phyloP scores from a whole-genome alignment of 257 asterid genomes.

The Orobanche coerulescens region DNA sequence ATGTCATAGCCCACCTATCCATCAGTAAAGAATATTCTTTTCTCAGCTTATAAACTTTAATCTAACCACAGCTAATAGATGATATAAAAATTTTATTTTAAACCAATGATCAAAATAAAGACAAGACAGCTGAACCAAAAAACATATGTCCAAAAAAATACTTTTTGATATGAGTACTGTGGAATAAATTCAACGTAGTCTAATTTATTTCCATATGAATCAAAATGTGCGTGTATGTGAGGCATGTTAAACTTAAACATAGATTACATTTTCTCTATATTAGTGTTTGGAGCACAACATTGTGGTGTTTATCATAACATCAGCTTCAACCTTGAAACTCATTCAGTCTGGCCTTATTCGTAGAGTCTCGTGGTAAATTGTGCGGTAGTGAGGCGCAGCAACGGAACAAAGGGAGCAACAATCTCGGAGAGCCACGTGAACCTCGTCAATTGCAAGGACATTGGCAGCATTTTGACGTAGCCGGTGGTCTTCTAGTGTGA shows the following conservation, averaged over 20 bases:
- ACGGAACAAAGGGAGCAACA: neutral
- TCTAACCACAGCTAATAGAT: neutral
- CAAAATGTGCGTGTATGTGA: neutral
- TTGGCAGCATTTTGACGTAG: conserved; percentile 6
- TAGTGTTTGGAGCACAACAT: neutral
- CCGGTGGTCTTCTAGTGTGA: neutral
- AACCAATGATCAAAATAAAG: neutral
- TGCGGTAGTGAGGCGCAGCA: neutral
- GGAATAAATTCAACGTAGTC: neutral
- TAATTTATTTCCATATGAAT: neutral
- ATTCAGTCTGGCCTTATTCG: neutral
- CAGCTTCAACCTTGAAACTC: neutral
- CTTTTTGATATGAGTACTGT: neutral
- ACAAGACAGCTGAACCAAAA: neutral
- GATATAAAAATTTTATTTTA: neutral
- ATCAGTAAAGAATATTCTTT: neutral
- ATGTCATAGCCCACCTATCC: neutral
- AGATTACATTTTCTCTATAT: neutral
- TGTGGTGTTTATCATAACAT: neutral
- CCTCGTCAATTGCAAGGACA: neutral
- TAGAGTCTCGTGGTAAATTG: neutral
- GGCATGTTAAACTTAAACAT: neutral
- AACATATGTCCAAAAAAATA: neutral
- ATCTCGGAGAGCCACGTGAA: neutral
- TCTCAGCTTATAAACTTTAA: neutral